These are phyloP conservation scores for Neocatenulostroma microsporum DNA, from an alignment of 2,329 filamentous ascomycete genomes.

Conservation along the genomic window DNA sequence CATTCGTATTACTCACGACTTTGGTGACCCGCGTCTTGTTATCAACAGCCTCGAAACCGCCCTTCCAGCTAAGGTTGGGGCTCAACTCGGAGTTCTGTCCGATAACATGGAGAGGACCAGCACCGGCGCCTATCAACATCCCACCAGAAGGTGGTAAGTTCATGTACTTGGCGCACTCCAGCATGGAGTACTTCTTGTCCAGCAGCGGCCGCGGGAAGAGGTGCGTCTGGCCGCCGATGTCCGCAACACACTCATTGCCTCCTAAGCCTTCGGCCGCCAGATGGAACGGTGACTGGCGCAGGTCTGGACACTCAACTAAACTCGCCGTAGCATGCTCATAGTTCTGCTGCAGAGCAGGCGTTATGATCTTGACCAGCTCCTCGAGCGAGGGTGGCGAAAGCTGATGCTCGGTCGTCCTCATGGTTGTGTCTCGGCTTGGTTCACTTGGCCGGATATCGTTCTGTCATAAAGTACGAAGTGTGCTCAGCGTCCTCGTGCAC, in stretches of 20 bases:
- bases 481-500: too few relatives aligned
- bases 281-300: constrained; percentile 19
- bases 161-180: constrained; percentile 21
- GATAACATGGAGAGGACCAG: constrained; percentile 23
- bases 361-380: constrained; percentile 17
- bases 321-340: constrained; percentile 17
- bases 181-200: constrained; percentile 23
- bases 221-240: constrained; percentile 26
- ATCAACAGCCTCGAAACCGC: constrained; percentile 14
- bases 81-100: constrained; percentile 24
- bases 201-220: constrained; percentile 23
- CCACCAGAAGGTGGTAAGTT: constrained; percentile 17
- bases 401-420: constrained; percentile 18
- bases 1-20: constrained; percentile 35
- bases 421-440: too few relatives aligned
- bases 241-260: constrained; percentile 22
- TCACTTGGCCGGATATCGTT: too few relatives aligned
- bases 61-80: constrained; percentile 23
- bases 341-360: constrained; percentile 19
- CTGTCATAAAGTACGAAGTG: too few relatives aligned
- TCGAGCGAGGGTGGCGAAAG: constrained; percentile 20
- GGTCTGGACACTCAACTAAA: constrained; percentile 21
- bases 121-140: constrained; percentile 23
- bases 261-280: constrained; percentile 22
- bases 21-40: constrained; percentile 29